Evolutionary conservation across 2,329 filamentous ascomycete genomes (phyloP).

Genomic region (Exophiala bonariae): DNA sequence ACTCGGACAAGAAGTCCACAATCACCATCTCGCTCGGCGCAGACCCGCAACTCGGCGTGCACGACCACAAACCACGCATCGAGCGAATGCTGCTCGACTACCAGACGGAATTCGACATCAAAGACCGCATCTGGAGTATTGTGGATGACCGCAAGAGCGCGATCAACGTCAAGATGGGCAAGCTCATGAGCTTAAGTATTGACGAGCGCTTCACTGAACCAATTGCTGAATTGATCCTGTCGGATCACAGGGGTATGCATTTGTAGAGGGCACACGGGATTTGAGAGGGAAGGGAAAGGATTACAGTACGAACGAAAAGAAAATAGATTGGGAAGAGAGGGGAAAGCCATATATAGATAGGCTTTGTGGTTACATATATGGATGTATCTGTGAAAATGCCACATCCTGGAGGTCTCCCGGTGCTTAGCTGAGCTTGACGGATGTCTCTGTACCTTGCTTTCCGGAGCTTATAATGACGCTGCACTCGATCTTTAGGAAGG

Average conservation of each 20-base stretch:
- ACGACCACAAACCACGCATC: slow-evolving; percentile 24
- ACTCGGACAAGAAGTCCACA: slow-evolving; percentile 30
- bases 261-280: slow-evolving; percentile 7
- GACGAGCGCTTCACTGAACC: slow-evolving; percentile 32
- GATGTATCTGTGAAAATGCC: too few relatives aligned
- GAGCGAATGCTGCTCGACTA: slow-evolving; percentile 27
- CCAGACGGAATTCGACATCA: slow-evolving; percentile 32
- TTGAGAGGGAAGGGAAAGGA: background rate
- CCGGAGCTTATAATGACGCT: too few relatives aligned
- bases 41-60: slow-evolving; percentile 31
- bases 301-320: too few relatives aligned
- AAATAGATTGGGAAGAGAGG: too few relatives aligned
- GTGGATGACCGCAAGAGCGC: slow-evolving; percentile 18
- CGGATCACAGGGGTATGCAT: slow-evolving; percentile 24
- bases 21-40: slow-evolving; percentile 40
- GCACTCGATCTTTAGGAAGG: too few relatives aligned
- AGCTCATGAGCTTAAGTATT: slow-evolving; percentile 28
- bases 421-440: too few relatives aligned
- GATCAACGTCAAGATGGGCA: slow-evolving; percentile 25
- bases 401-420: too few relatives aligned
- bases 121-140: slow-evolving; percentile 31
- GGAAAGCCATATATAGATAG: too few relatives aligned
- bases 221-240: slow-evolving; percentile 30
- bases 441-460: too few relatives aligned
- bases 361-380: too few relatives aligned